A percentile compares a stretch with the other conserved stretches of the same genome.
phyloP scores from a whole-genome alignment of 2,329 filamentous ascomycete species.

The Trichophyton mentagrophytes region DNA sequence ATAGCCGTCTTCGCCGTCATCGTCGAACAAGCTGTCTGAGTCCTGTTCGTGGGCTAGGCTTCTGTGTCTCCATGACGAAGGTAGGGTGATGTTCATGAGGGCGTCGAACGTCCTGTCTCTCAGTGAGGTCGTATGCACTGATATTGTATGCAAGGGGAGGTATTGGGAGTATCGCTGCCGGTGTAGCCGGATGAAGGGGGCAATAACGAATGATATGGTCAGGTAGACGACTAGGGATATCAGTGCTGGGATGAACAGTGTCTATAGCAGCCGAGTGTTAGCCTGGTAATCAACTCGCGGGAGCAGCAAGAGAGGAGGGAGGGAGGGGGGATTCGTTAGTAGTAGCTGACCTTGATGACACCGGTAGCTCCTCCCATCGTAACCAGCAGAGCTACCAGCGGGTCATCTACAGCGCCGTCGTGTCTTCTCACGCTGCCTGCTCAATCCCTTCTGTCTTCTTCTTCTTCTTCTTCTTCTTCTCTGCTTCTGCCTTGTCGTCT shows the following conservation, averaged over 20 bases:
- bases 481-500: not conserved
- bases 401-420: not conserved
- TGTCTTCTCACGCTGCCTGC: not conserved
- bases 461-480: not conserved
- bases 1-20: slow-evolving; percentile 43
- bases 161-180: slow-evolving; percentile 61
- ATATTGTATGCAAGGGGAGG: slow-evolving; percentile 50
- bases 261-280: slow-evolving; percentile 34
- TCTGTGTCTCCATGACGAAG: slow-evolving; percentile 37
- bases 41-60: slow-evolving; percentile 28
- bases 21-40: slow-evolving; percentile 50
- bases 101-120: slow-evolving; percentile 33
- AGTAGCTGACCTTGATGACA: not conserved
- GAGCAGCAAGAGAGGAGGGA: not conserved
- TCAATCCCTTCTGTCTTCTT: not conserved
- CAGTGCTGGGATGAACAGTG: slow-evolving; percentile 55
- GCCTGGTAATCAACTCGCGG: not conserved
- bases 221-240: slow-evolving; percentile 60
- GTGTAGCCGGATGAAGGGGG: slow-evolving; percentile 59
- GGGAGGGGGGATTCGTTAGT: no score
- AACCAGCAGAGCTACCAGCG: not conserved
- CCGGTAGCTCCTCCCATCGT: not conserved
- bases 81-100: slow-evolving; percentile 34
- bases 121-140: slow-evolving; percentile 43
- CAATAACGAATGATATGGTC: slow-evolving; percentile 48